Evolutionary conservation across 2,329 filamentous ascomycete species (phyloP), one percentile per base, ranked within the genome.

Genomic region (Epichloe hybrida): DNA sequence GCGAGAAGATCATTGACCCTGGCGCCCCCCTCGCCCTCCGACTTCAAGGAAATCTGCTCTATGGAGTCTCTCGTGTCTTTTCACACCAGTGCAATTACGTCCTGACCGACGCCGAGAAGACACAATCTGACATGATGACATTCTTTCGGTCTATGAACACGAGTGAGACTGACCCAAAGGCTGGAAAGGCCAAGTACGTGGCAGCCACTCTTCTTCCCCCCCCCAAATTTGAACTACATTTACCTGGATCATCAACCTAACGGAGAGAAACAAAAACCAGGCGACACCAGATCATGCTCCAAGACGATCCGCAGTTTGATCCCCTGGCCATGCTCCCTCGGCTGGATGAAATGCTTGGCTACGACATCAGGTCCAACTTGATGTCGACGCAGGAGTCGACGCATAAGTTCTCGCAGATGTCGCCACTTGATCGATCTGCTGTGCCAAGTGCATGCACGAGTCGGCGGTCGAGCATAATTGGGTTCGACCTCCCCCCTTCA

Each of bases 1-100:
- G 91, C 66, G 76, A 84, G 56, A 93, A 84, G n/a, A 95, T 98
- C 63, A 79, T 87, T 38, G 76, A 87, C 51, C 89, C 59, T 0
- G 86, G 84, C 5, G 88, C 86, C 2, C 93, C 3, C 2, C 84
- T 98, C 69, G 91, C 93, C 4, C 69, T 98, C 56, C 83, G 93
- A 37, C 77, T 98, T 21, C 91, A 97, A 63, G 86, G 89, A 15
- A 96, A 84, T 58, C 74, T 98, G 17, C 79, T 98, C 31, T 90
- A 85, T 63, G 90, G 90, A 5, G 80, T 95, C 15, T 85, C 88
- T 3, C 80, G 86, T 46, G 89, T 97, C 17, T 95, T 88, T 64
- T 75, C 80, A 27, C 86, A 95, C 63, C 90, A 98, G 67, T 95
- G 86, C 59, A 76, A 77, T 38, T 98, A 95, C 63, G 80, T 95